Evolutionary conservation across 352 stramenopile species (phyloP), one percentile per base, ranked within the genome.

Genomic region (Thraustochytrium sp.): DNA sequence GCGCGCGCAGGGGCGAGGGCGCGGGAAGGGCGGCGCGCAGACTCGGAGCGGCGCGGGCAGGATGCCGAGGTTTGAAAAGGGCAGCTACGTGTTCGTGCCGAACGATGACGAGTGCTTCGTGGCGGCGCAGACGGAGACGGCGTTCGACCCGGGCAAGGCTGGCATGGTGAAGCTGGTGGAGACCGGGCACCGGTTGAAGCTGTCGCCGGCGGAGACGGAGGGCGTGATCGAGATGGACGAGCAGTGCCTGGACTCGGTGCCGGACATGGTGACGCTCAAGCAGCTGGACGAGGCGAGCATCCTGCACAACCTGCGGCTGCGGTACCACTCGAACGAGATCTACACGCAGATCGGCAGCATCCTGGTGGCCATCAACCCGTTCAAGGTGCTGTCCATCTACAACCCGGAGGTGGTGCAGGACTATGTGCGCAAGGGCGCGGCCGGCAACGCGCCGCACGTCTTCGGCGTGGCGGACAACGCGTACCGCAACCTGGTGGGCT

Each of bases 361-460:
- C 64, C 76, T 88, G 0, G 86, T 88, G 21, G 75, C 82, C 3
- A 84, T 88, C 31, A 88, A 88, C 46, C 85, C 85, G 11, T 88
- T 85, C 64, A 85, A 85, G 53, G 54, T 87, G 38, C 56, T 86
- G 13, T n/a, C 21, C 13, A 84, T 87, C 26, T 87, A 87, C 78
- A 48, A 38, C 11, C 62, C 63, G 4, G 51, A 75, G 21, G n/a
- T 86, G 8, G 61, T 87, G 37, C 34, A 84, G 4, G 23, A 77
- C 23, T 88, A 87, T 62, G 18, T 62, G 18, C 61, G 46, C 56
- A 44, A 54, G 3, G 46, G 31, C 16, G 31, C 21, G 26, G 77
- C 26, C 34, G 38, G 46, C 23, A 65, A 95, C 90, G 90, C 92
- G 40, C 93, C 93, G 42, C 93, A 97, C 84, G 90, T 97, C 34